Base-by-base conservation (phyloP, 805 yeast species). In the Candida pseudofarinosa region DNA sequence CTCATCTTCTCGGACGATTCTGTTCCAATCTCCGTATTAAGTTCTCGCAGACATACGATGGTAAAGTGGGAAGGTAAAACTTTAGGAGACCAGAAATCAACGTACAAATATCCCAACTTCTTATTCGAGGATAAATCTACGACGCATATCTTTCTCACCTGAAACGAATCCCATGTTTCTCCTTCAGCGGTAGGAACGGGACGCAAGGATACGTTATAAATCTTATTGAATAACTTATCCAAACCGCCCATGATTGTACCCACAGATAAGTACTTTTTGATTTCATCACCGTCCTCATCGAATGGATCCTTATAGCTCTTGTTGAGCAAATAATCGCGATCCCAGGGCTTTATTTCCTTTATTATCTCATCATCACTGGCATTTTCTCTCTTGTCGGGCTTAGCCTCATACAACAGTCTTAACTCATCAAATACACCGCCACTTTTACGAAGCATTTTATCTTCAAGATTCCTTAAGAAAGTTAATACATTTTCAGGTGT, bases 11-110 rank as follows among this genome's bases (percentile, higher is more conserved):
- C 53, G 14, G 46, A 39, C 4, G 53, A 34, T 44, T 67, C 73
- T 35, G 49, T 68, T 33, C 61, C 41, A 65, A 59, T 52, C 41
- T 73, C 75, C 0, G 74, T 72, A 53, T 81, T 81, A 13, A 88
- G 76, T 54, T 80, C 79, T 51, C 98, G 76, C n/a, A 96, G 87
- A 55, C 98, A 93, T 48, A 93, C 88, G 5, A 93, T 87, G 0
- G 98, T 93, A 65, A 88, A 93, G 64, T 93, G 99, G 0, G 98
- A 95, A 1, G 99, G 97, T 45, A 84, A 81, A 1, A 88, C 81
- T 6, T 71, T 73, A 41, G 96, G 74, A 49, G 85, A 83, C 70
- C 91, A 87, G 40, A 93, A 71, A 60, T 93, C 99, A 52, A 95
- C 77, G 59, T 93, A 93, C 19, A 93, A 79, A 38, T 84, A 78